Percentiles rank a stretch among this genome's conserved stretches.
Evolutionary conservation across 768 basidiomycete species (phyloP).

Genomic region (Termitomyces sp.): DNA sequence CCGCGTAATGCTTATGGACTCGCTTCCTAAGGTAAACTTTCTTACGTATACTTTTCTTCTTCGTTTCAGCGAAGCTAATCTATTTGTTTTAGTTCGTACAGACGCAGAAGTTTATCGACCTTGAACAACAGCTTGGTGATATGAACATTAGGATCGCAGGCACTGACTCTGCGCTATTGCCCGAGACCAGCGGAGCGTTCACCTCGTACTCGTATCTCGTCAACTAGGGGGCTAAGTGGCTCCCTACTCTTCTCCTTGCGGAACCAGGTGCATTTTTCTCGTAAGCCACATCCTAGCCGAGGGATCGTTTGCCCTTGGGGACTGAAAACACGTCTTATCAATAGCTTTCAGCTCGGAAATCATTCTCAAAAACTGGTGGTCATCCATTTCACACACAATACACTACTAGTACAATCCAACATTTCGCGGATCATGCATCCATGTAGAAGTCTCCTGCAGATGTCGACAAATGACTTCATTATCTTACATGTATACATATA

Average conservation of each 20-base stretch:
- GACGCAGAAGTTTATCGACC: slow-evolving; percentile 7
- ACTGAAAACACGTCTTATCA: neutral
- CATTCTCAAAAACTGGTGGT: neutral
- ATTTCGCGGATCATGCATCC: neutral
- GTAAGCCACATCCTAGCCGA: neutral
- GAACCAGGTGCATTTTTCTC: neutral
- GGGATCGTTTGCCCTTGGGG: neutral
- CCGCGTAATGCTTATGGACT: slow-evolving; percentile 13
- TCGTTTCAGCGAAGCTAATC: neutral
- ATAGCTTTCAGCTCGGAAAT: neutral
- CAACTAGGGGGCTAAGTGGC: neutral
- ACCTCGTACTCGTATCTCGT: slow-evolving; percentile 6
- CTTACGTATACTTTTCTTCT: neutral
- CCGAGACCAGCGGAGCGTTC: slow-evolving; percentile 3
- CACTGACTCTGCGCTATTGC: neutral
- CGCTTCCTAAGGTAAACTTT: slow-evolving; percentile 10
- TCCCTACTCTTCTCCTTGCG: neutral
- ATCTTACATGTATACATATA: neutral
- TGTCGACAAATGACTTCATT: neutral
- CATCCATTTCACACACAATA: neutral
- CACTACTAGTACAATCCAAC: no score
- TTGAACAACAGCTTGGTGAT: slow-evolving; percentile 3
- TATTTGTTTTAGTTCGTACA: slow-evolving; percentile 3
- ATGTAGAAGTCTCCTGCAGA: neutral
- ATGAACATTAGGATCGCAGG: neutral